These are phyloP conservation scores for Diaporthe amygdali DNA, from an alignment of 2,329 filamentous ascomycete species.

Conservation along the genomic window DNA sequence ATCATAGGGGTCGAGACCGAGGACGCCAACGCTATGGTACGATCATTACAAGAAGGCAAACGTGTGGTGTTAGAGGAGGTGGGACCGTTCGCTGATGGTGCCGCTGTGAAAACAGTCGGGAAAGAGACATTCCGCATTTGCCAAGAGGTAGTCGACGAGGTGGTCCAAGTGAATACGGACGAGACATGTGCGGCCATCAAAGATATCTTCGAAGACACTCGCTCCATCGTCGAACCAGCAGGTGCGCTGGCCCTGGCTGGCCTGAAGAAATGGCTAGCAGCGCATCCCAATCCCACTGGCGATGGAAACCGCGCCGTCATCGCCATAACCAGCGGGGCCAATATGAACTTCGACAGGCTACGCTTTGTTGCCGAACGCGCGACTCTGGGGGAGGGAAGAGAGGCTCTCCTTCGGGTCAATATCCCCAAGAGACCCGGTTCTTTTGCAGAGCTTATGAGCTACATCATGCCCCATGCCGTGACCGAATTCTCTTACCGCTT, in stretches of 20 bases:
- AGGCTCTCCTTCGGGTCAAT: slow-evolving; percentile 83
- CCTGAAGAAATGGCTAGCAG: slow-evolving; percentile 95
- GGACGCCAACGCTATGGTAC: slow-evolving; percentile 94
- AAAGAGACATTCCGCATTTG: slow-evolving; percentile 95
- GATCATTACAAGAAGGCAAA: slow-evolving; percentile 77
- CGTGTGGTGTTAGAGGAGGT: slow-evolving; percentile 86
- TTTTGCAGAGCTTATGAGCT: slow-evolving; percentile 82
- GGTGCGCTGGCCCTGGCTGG: slow-evolving; percentile 91
- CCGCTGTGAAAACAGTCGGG: slow-evolving; percentile 91
- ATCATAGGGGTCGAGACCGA: slow-evolving; percentile 95
- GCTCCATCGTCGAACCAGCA: slow-evolving; percentile 92
- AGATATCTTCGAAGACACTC: slow-evolving; percentile 96
- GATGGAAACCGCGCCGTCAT: slow-evolving; percentile 76
- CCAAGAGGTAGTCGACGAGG: slow-evolving; percentile 88
- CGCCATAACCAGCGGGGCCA: slow-evolving; percentile 90
- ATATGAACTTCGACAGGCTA: slow-evolving; percentile 99
- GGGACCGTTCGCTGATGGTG: slow-evolving; percentile 93
- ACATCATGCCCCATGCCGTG: slow-evolving; percentile 85
- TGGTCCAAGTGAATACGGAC: slow-evolving; percentile 92
- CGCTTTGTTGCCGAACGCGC: slow-evolving; percentile 96
- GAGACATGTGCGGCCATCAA: slow-evolving; percentile 98
- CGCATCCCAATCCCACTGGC: slow-evolving; percentile 75
- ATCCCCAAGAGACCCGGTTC: slow-evolving; percentile 91
- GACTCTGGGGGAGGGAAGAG: slow-evolving; percentile 90
- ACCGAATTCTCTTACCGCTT: slow-evolving; percentile 97